phyloP scores from a whole-genome alignment of 306 rosid genomes.

The Myrica gale region DNA sequence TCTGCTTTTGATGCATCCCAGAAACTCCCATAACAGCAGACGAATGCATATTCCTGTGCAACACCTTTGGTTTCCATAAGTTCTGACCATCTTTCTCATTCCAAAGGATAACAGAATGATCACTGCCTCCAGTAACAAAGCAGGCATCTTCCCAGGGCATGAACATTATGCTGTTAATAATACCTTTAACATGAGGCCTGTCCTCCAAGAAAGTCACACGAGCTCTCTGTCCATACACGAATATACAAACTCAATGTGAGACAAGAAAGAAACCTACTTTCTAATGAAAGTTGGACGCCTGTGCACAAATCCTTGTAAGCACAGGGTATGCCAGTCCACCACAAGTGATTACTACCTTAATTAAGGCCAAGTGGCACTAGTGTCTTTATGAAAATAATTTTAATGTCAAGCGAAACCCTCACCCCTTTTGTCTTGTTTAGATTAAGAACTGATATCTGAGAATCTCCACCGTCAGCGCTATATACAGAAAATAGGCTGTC shows the following conservation, averaged over 20 bases:
- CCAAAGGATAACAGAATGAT: slow-evolving; percentile 91
- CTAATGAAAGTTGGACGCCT: neutral
- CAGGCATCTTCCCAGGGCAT: slow-evolving; percentile 76
- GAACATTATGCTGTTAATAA: slow-evolving; percentile 74
- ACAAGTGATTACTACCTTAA: neutral
- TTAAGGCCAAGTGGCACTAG: neutral
- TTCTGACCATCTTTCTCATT: slow-evolving; percentile 57
- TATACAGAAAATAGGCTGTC: slow-evolving; percentile 67
- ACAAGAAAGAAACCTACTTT: slow-evolving; percentile 20
- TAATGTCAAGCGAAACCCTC: slow-evolving; percentile 23
- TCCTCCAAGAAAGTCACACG: slow-evolving; percentile 72
- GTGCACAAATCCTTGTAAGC: neutral
- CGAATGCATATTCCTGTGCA: slow-evolving; percentile 78
- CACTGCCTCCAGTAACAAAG: slow-evolving; percentile 91
- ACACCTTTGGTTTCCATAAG: slow-evolving; percentile 77
- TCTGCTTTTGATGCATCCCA: slow-evolving; percentile 81
- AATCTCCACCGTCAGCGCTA: slow-evolving; percentile 83
- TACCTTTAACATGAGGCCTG: slow-evolving; percentile 90
- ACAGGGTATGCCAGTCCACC: neutral
- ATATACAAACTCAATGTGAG: slow-evolving; percentile 15
- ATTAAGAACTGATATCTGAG: slow-evolving; percentile 72
- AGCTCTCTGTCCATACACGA: slow-evolving; percentile 55
- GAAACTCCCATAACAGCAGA: slow-evolving; percentile 99
- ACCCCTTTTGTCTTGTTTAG: slow-evolving; percentile 68
- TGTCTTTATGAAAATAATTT: neutral